phyloP scores from a whole-genome alignment of 805 yeast genomes.

The Wickerhamomyces rabaulensis region DNA sequence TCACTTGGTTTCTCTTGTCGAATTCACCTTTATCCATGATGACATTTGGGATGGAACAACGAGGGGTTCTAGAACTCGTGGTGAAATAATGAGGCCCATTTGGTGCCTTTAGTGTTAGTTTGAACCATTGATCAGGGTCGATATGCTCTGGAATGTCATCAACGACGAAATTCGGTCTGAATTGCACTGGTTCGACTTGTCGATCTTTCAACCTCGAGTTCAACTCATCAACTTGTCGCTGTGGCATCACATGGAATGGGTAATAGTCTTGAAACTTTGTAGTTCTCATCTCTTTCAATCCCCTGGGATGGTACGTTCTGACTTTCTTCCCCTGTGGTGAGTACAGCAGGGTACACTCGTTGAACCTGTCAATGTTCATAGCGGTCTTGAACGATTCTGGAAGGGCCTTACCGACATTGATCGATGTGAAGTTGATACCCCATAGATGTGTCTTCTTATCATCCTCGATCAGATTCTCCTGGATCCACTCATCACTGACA shows the following conservation, averaged over 20 bases:
- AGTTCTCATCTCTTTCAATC: constrained; percentile 7
- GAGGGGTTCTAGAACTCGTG: constrained; percentile 14
- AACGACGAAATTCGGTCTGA: constrained; percentile 18
- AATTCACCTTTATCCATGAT: constrained; percentile 12
- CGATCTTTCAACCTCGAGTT: constrained; percentile 8
- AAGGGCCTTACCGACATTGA: constrained; percentile 16
- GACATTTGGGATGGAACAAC: constrained; percentile 20
- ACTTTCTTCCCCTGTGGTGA: constrained; percentile 15
- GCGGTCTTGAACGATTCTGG: constrained; percentile 15
- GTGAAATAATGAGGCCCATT: constrained; percentile 7
- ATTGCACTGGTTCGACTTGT: constrained; percentile 12
- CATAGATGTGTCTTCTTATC: constrained; percentile 13
- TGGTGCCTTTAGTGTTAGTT: constrained; percentile 1
- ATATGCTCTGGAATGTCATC: constrained; percentile 1
- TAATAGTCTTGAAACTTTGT: constrained; percentile 20
- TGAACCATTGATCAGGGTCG: constrained; percentile 13
- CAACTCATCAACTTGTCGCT: constrained; percentile 11
- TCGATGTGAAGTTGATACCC: constrained; percentile 15
- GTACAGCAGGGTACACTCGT: constrained; percentile 13
- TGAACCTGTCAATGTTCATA: constrained; percentile 13
- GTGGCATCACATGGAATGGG: constrained; percentile 15
- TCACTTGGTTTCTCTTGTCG: constrained; percentile 14
- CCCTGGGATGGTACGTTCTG: constrained; percentile 14
- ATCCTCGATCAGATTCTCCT: constrained; percentile 4
- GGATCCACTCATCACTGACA: constrained; percentile 12